Conservation (phyloP, 108 stramenopile genomes). For the Thalassiosira profunda region DNA sequence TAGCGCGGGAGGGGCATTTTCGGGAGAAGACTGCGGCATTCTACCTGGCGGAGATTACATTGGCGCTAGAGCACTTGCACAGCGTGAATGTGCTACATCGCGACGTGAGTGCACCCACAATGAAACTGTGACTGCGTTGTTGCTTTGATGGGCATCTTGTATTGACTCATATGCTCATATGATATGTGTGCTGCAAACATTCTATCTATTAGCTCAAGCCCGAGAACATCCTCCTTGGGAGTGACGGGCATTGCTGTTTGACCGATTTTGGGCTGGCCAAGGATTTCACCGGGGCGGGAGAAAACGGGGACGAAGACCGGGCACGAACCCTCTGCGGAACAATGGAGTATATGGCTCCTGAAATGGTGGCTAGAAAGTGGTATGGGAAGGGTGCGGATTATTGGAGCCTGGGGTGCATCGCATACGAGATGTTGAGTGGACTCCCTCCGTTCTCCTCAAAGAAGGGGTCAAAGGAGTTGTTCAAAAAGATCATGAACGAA, state of each 20-base stretch:
- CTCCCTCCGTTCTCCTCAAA: constrained; percentile 92
- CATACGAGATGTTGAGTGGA: constrained; percentile 98
- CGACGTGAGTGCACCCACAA: constrained; percentile 59
- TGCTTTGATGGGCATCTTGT: too few relatives aligned
- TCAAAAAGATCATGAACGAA: constrained; percentile 95
- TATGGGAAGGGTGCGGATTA: constrained; percentile 98
- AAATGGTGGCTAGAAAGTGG: constrained; percentile 94
- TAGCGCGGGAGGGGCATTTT: constrained; percentile 88
- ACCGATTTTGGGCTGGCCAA: constrained; percentile 99
- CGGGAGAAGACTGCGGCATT: constrained; percentile 89
- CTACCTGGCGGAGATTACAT: constrained; percentile 97
- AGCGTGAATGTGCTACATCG: constrained; percentile 92
- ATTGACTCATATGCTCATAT: too few relatives aligned
- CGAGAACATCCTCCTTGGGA: constrained; percentile 93
- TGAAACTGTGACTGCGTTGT: background rate
- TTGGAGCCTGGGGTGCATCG: constrained; percentile 96
- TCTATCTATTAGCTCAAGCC: too few relatives aligned
- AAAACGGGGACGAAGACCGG: constrained; percentile 57
- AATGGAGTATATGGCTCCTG: constrained; percentile 93
- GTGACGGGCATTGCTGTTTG: constrained; percentile 92
- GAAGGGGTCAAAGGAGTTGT: constrained; percentile 90
- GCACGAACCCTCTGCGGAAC: constrained; percentile 91
- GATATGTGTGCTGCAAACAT: too few relatives aligned
- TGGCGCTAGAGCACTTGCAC: constrained; percentile 95
- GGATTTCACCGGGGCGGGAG: constrained; percentile 62